Conservation (phyloP, 805 yeast genomes). For the Candida caryicola region DNA sequence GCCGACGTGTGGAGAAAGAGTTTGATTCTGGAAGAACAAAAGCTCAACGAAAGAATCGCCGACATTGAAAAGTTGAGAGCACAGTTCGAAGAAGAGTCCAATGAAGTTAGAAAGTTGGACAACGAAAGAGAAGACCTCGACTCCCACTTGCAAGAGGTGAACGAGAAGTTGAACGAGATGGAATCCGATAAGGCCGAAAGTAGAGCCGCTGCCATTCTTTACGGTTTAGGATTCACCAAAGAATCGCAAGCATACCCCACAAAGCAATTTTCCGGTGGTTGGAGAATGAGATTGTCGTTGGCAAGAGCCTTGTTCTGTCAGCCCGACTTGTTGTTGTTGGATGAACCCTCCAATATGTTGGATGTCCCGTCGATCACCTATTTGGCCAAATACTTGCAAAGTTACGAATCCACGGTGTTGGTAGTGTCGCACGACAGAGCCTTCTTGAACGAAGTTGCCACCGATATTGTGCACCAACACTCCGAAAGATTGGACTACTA, state of each 20-base stretch:
- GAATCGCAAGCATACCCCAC: conserved; percentile 83
- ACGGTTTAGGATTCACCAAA: conserved; percentile 89
- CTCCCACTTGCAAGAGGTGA: conserved; percentile 70
- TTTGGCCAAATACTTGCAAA: conserved; percentile 83
- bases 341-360: conserved; percentile 99
- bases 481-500: conserved; percentile 95
- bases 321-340: conserved; percentile 88
- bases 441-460: conserved; percentile 94
- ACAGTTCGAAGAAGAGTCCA: conserved; percentile 68
- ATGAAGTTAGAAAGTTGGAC: conserved; percentile 76
- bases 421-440: conserved; percentile 98
- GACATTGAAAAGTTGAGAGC: conserved; percentile 69
- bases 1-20: conserved; percentile 99
- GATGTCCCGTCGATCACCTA: conserved; percentile 98
- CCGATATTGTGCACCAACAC: conserved; percentile 97
- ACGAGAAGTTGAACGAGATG: conserved; percentile 83
- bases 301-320: conserved; percentile 97
- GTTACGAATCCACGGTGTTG: conserved; percentile 87
- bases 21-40: conserved; percentile 69
- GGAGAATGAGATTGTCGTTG: conserved; percentile 99
- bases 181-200: conserved; percentile 98
- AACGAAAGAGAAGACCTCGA: conserved; percentile 88
- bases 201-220: conserved; percentile 90
- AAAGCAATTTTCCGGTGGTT: conserved; percentile 97
- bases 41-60: conserved; percentile 67